Evolutionary conservation across 2,329 filamentous ascomycete genomes (phyloP).

Genomic region (Aureobasidium sp.): DNA sequence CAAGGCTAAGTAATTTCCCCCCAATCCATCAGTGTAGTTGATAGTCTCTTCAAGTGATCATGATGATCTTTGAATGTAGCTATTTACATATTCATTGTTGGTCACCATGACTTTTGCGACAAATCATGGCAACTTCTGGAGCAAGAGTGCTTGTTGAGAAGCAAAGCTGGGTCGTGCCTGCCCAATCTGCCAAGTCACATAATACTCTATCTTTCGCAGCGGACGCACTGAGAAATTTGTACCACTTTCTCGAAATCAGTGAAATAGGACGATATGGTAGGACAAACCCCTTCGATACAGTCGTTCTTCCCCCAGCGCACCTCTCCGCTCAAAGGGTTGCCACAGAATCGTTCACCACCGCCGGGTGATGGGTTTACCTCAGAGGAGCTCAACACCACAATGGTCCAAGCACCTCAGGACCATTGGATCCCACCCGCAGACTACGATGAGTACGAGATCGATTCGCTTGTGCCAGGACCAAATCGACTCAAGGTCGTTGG

Average conservation of each 20-base stretch:
- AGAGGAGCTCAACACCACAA: slow-evolving; percentile 33
- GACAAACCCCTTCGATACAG: slow-evolving; percentile 34
- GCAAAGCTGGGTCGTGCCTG: neutral
- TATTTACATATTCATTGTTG: neutral
- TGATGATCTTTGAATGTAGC: neutral
- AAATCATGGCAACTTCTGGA: neutral
- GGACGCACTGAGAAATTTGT: neutral
- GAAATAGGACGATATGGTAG: neutral
- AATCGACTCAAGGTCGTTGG: slow-evolving; percentile 47
- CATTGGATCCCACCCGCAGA: slow-evolving; percentile 45
- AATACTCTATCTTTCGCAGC: neutral
- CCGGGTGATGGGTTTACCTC: slow-evolving; percentile 49
- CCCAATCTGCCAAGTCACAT: neutral
- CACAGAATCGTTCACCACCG: slow-evolving; percentile 6
- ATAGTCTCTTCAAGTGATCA: neutral
- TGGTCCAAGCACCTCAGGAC: slow-evolving; percentile 20
- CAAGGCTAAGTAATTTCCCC: neutral
- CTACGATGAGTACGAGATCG: slow-evolving; percentile 41
- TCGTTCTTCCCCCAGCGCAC: slow-evolving; percentile 33
- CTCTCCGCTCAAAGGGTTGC: slow-evolving; percentile 22
- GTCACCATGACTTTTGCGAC: neutral
- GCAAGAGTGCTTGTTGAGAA: neutral
- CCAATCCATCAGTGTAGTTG: no score
- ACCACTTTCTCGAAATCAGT: neutral
- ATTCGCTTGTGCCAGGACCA: slow-evolving; percentile 44